Evolutionary conservation across 495 filamentous ascomycete species (phyloP), one percentile per base, ranked within the genome.

Genomic region (Diplogelasinospora grovesii): DNA sequence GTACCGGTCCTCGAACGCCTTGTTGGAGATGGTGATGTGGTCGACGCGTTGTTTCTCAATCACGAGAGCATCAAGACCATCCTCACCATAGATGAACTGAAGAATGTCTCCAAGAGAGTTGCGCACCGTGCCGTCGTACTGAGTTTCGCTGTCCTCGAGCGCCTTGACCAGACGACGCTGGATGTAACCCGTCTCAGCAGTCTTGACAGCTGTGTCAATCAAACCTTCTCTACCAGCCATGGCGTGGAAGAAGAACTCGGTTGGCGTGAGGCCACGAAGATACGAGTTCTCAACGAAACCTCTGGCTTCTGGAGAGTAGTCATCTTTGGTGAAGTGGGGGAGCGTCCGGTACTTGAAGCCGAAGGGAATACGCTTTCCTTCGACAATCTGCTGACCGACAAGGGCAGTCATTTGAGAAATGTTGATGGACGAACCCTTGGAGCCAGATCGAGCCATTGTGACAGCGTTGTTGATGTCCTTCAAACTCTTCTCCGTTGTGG

Each of bases 151-250:
- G 57, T 99, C 92, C 71, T 99, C 92, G 16, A 99, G 71, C 8
- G 92, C 92, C 64, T 99, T 99, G 56, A 99, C 92, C 25, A 99
- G 74, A 65, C 93, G 85, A 63, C 92, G 86, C 65, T 99, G 92
- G 49, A 99, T 97, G 61, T 99, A 99, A 66, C 92, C 92, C 28
- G 92, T 99, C 57, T 99, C 92, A 23, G 92, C 92, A 45, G 92
- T 99, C 74, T 99, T 99, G 58, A 99, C 92, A 52, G 92, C 92
- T 15, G 92, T 99, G 77, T 99, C 92, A 52, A 99, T 99, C 31
- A 99, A 73, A 92, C 92, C 92, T 65, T 99, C 92, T 68, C 92
- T 82, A 85, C 92, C 92, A 68, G 92, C 92, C 92, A 99, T 99
- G 49, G 92, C 92, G 69, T 99, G 92, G 75, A 99, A 99, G 73